Evolutionary conservation across 176 grass and related monocot species (phyloP).

Genomic region (Chrysopogon serrulatus): DNA sequence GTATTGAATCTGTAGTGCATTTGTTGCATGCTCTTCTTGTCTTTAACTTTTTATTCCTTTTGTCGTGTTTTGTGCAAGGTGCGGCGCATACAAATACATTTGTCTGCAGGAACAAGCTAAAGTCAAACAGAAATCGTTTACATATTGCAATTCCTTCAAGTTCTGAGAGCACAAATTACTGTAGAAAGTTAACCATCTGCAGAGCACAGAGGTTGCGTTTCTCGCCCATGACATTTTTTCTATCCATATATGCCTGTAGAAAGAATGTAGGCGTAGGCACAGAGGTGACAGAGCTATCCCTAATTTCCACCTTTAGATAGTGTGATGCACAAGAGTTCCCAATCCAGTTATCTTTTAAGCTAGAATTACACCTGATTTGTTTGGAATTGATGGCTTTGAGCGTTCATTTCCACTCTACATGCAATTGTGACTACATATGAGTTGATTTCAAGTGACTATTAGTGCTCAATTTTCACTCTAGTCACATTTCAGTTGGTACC

Average conservation of each 20-base stretch:
- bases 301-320: neutral
- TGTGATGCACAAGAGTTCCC: neutral
- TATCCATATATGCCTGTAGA: neutral
- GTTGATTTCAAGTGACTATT: neutral
- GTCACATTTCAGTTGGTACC: neutral
- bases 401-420: neutral
- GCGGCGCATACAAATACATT: constrained; percentile 13
- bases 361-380: neutral
- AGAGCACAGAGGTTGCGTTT: constrained; percentile 39
- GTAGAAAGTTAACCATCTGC: constrained; percentile 26
- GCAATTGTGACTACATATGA: neutral
- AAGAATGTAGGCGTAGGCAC: neutral
- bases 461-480: neutral
- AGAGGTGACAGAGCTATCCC: neutral
- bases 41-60: neutral
- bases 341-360: neutral
- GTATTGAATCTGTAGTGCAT: neutral
- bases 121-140: neutral
- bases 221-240: neutral
- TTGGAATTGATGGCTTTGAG: neutral
- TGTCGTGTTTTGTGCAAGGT: constrained; percentile 25
- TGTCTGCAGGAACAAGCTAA: constrained; percentile 9
- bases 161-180: neutral
- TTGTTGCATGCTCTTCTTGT: neutral
- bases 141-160: constrained; percentile 1